Conservation (phyloP, 176 grass and related monocot species). For the Rhynchospora breviuscula region DNA sequence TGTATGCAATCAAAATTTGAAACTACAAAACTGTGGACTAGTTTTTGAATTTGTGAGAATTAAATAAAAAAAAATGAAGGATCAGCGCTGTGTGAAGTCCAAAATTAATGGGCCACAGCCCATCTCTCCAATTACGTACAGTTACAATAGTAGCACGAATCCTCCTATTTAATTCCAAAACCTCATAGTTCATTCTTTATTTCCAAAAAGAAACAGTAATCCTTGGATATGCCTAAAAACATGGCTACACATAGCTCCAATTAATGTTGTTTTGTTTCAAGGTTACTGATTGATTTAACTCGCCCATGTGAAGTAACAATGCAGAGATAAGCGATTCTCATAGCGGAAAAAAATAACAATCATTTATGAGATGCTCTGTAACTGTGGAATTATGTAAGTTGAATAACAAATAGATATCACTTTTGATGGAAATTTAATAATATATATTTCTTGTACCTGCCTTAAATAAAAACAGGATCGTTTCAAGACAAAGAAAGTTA, state of each 20-base stretch:
- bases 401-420: not conserved
- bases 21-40: not conserved
- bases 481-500: not conserved
- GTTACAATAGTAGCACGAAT: not conserved
- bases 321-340: not conserved
- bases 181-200: not conserved
- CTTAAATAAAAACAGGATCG: not conserved
- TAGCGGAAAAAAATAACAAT: not conserved
- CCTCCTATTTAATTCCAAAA: not conserved
- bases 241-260: constrained; percentile 1
- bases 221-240: not conserved
- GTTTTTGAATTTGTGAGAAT: not conserved
- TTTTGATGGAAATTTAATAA: not conserved
- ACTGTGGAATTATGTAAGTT: too few species aligned
- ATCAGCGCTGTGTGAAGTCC: not conserved
- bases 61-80: not conserved
- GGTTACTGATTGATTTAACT: not conserved
- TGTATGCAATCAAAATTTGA: not conserved
- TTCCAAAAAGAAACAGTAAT: not conserved
- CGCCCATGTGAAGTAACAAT: constrained; percentile 13
- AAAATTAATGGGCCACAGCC: not conserved
- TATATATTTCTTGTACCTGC: not conserved
- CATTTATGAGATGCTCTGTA: too few species aligned
- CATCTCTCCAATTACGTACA: not conserved
- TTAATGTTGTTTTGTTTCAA: not conserved